Evolutionary conservation across 192 early-diverging fungal genomes (phyloP).

Genomic region (Chytriomyces hyalinus): DNA sequence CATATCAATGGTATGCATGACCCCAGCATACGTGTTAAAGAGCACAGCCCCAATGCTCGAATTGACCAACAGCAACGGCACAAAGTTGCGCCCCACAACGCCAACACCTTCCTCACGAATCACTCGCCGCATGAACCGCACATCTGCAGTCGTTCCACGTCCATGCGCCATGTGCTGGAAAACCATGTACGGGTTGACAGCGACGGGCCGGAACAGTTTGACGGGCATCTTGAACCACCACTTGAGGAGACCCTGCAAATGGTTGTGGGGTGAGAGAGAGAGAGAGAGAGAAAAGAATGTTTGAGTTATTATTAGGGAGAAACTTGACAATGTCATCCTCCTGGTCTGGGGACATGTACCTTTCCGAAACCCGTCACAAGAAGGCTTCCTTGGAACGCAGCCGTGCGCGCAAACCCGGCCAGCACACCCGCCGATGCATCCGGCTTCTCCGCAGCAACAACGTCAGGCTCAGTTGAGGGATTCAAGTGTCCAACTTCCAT

Average conservation of each 20-base stretch:
- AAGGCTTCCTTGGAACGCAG: conserved; percentile 45
- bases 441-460: neutral
- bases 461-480: neutral
- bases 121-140: conserved; percentile 40
- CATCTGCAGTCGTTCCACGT: conserved; percentile 34
- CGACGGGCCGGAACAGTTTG: conserved; percentile 57
- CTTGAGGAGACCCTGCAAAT: conserved; percentile 41
- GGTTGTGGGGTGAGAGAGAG: neutral
- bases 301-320: neutral
- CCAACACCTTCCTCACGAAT: conserved; percentile 49
- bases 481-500: neutral
- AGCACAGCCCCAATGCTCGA: conserved; percentile 53
- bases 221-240: conserved; percentile 61
- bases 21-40: conserved; percentile 56
- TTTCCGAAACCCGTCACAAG: conserved; percentile 41
- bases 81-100: conserved; percentile 46
- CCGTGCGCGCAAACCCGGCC: conserved; percentile 43
- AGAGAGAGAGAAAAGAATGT: neutral
- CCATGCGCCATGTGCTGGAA: conserved; percentile 46
- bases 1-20: neutral
- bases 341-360: neutral
- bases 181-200: conserved; percentile 59
- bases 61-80: conserved; percentile 57
- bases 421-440: conserved; percentile 33
- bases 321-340: neutral